Conservation (phyloP, 805 yeast genomes). For the Wickerhamiella allomyrinae region DNA sequence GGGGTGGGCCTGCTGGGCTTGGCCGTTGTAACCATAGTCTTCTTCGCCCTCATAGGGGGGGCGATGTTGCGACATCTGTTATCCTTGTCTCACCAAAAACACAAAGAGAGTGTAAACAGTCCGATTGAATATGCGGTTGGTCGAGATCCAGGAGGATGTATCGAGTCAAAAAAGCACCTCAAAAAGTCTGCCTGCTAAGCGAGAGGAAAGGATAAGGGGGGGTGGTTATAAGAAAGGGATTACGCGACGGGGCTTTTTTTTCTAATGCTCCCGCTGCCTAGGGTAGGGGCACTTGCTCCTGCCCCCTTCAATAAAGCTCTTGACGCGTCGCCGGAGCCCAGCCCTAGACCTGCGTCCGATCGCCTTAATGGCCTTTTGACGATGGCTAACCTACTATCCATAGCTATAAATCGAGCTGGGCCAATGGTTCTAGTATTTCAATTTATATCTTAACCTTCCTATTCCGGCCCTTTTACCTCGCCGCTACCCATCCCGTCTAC, state of each 20-base stretch:
- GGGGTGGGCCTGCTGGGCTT: constrained; percentile 4
- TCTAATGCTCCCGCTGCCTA: background rate
- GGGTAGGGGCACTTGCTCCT: background rate
- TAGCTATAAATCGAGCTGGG: too few relatives aligned
- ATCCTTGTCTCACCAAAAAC: background rate
- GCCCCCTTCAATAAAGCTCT: background rate
- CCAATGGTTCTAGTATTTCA: too few relatives aligned
- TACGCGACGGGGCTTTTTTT: constrained; percentile 1
- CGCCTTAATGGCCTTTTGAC: too few relatives aligned
- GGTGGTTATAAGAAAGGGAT: background rate
- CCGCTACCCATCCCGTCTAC: too few relatives aligned
- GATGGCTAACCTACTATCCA: too few relatives aligned
- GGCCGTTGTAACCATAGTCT: constrained; percentile 13
- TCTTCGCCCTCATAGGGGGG: constrained; percentile 15
- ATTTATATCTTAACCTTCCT: too few relatives aligned
- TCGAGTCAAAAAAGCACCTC: background rate
- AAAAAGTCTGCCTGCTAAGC: background rate
- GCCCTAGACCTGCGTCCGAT: background rate
- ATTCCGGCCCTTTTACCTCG: too few relatives aligned
- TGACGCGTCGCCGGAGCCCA: background rate
- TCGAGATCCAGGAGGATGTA: background rate
- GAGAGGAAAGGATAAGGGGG: background rate
- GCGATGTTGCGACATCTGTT: constrained; percentile 12
- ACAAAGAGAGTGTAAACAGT: background rate
- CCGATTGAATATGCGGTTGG: background rate